A percentile compares a stretch with the other conserved stretches of the same genome.
Evolutionary conservation across 2,329 filamentous ascomycete species (phyloP).

Genomic region (Sphaerulina vaccinii): DNA sequence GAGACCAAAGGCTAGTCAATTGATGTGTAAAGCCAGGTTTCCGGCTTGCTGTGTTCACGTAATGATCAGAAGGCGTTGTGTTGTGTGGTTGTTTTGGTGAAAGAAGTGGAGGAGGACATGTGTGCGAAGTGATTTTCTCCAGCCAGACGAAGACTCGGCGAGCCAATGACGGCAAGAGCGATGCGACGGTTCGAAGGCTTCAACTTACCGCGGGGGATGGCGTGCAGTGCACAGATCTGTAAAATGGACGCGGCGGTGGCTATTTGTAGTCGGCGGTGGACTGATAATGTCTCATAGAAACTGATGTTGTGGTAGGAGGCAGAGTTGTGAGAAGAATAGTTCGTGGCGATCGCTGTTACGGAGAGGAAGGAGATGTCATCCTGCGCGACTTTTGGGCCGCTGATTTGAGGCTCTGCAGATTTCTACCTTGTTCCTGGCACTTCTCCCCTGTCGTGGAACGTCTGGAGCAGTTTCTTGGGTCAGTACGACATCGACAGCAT

Average conservation of each 20-base stretch:
- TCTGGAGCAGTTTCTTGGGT: too few relatives aligned
- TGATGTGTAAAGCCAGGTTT: slow-evolving; percentile 14
- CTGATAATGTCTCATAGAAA: neutral
- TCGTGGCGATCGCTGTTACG: neutral
- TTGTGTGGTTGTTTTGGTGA: neutral
- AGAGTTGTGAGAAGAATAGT: neutral
- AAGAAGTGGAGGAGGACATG: neutral
- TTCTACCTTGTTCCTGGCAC: neutral
- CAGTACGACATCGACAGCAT: too few relatives aligned
- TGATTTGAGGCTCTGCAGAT: neutral
- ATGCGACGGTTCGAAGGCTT: too few relatives aligned
- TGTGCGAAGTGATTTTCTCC: too few relatives aligned
- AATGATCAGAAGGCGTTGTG: slow-evolving; percentile 5
- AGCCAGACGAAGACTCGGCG: too few relatives aligned
- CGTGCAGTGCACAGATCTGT: too few relatives aligned
- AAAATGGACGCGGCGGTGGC: too few relatives aligned
- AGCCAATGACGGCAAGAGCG: too few relatives aligned
- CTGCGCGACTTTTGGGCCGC: neutral
- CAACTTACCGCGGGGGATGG: too few relatives aligned
- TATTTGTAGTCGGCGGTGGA: too few relatives aligned
- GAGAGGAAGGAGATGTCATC: neutral
- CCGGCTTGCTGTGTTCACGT: neutral
- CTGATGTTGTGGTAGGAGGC: too few relatives aligned
- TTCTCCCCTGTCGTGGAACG: neutral
- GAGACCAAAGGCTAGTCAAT: slow-evolving; percentile 36